Evolutionary conservation across 352 stramenopile species (phyloP), one percentile per base, ranked within the genome.

Genomic region (Phytophthora podocarpi): DNA sequence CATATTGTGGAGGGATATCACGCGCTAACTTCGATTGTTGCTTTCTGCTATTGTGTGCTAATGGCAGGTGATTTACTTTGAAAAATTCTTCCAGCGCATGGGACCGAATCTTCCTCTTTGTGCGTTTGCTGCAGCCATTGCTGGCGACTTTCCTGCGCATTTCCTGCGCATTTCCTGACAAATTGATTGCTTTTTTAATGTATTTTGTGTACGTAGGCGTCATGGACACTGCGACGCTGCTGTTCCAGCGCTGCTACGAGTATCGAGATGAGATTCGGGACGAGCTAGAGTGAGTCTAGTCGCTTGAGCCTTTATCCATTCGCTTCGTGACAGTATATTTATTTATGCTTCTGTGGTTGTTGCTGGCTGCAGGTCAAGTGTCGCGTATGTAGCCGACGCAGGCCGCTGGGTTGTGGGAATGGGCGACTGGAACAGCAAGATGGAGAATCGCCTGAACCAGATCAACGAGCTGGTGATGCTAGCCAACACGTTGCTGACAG

Each of bases 401-500:
- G 84, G 85, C 13, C 85, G 85, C n/a, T 94, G 85, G 85, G 70
- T 91, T 16, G 81, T 94, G 4, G 85, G 85, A 28, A 80, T 94
- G 52, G 85, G 89, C 15, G 85, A 94, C 56, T 94, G 85, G 85
- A 94, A 91, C 64, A 86, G 79, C 47, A 94, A 94, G 53, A 94
- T 94, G 85, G 85, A 94, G 45, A 94, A 90, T 58, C 78, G 85
- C 1, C 50, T 91, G 59, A 71, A 55, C 16, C 85, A 94, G 68
- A 91, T 94, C 52, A 92, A 71, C 42, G 85, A 94, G 59, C 76
- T 94, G n/a, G 85, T 94, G 42, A 46, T 92, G 30, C 59, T 94
- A 28, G 74, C 82, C 27, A 94, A 94, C 58, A 80, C 81, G 56
- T 49, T 94, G 41, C 58, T 94, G 28, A 67, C 77, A 16, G 85